Base-by-base conservation (phyloP, 1,139 yeast genomes). In the Hyphopichia buzzinii region DNA sequence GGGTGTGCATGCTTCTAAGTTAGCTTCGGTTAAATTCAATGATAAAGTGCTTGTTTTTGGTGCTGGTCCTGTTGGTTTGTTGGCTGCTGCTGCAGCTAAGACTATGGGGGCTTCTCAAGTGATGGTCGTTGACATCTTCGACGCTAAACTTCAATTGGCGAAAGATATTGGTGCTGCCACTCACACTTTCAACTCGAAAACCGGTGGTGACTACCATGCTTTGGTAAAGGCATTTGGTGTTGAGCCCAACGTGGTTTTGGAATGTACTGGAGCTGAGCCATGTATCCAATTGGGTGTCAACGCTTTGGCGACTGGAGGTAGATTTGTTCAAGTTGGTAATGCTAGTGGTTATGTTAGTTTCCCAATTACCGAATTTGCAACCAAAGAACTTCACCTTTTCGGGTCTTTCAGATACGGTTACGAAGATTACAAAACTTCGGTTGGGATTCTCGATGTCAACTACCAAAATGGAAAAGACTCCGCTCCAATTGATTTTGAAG, bases 41-140 rank as follows among this genome's bases (percentile, higher is more conserved):
- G 94, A 86, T 43, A 69, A 75, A 10, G 86, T 83, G 17, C 81
- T 81, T 28, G 84, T 89, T 4, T 84, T 85, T 49, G 97, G 97
- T 35, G 96, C 96, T 22, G 97, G 97, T 10, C 96, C 97, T 8
- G 92, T 89, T 43, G 97, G 97, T 26, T 64, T 89, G 34, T 68
- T 89, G 42, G 72, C 83, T 35, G 95, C 95, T 25, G 77, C 84
- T 29, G 83, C 82, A 24, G 95, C 94, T 15, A 74, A 74, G 39
- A 85, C 90, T 11, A 85, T 84, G 47, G 97, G 97, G 26, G 95
- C 96, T 5, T 67, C 81, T 26, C 73, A 76, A 23, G 75, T 85
- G 33, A 70, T 81, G 47, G 72, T 84, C 40, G 77, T 84, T 30
- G 95, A 85, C 57, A 64, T 83, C 33, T 66, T 77, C 44, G 83